Evolutionary conservation across 2,329 filamentous ascomycete species (phyloP), one percentile per base, ranked within the genome.

Genomic region (Verticillium isaacii): DNA sequence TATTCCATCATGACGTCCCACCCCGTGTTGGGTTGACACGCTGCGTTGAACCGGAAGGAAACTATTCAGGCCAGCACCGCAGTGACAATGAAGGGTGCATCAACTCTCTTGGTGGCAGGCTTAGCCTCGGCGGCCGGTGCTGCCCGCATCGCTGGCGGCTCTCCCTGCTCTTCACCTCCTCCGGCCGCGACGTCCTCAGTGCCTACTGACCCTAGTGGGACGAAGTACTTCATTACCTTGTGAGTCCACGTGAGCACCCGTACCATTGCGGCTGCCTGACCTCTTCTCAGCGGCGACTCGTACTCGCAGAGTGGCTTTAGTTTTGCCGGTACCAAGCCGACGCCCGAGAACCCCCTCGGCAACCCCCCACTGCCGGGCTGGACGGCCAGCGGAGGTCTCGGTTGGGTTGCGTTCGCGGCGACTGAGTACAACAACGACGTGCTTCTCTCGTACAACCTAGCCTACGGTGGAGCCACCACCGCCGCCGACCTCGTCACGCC

Each of bases 221-320:
- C 63, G 5, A 69, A 73, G 54, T 78, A 77, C 62, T 72, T 79
- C 62, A 78, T 79, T 62, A 77, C 73, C 8, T 79, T 80, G 75
- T 78, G 65, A 66, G 70, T 36, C 32, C 29, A 2, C 7, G 17
- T 32, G 29, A n/a, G 57, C 1, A 29, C 5, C 1, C 5, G 29
- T 45, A 2, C 1, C 2, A 19, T 36, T 7, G 17, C 19, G 1
- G n/a, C 23, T 15, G 29, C 2, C 56, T 41, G 34, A 45, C 12
- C 45, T 60, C 15, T 32, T 50, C 5, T 29, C 59, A 83, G 82
- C 66, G 85, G 85, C 52, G 82, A 88, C 67, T 86, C 83, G 2
- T 88, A 87, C 72, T 83, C 83, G 1, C 79, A 82, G 64, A 86
- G 83, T 2, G 82, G 81, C 52, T 89, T 88, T 74, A 73, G 85